phyloP scores from a whole-genome alignment of 2,329 filamentous ascomycete species.

The Fusarium sp. region DNA sequence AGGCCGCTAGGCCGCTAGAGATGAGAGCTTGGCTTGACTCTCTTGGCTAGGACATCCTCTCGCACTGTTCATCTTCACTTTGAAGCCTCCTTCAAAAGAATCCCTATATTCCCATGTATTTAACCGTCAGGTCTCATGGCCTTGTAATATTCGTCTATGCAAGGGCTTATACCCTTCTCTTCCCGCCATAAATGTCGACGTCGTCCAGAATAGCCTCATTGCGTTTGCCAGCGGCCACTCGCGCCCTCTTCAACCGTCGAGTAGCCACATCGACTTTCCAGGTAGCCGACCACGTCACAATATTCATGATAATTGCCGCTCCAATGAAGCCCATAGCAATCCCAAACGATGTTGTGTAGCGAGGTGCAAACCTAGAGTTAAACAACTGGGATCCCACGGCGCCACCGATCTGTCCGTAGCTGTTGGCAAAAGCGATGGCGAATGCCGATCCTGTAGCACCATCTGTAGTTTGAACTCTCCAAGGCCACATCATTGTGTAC shows the following conservation, averaged over 20 bases:
- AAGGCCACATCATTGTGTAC: conserved; percentile 57
- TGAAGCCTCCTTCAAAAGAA: background rate
- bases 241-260: background rate
- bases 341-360: background rate
- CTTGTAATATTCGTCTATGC: background rate
- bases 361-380: background rate
- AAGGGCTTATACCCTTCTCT: background rate
- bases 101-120: background rate
- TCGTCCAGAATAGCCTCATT: background rate
- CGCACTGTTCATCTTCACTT: background rate
- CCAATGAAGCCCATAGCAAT: background rate
- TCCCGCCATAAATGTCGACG: background rate
- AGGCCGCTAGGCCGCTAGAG: background rate
- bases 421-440: conserved; percentile 25
- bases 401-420: conserved; percentile 28
- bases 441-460: conserved; percentile 27
- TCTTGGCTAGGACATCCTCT: background rate
- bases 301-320: background rate
- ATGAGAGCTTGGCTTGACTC: background rate
- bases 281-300: background rate
- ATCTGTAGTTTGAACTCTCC: conserved; percentile 27
- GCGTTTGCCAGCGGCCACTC: background rate
- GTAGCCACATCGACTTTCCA: background rate
- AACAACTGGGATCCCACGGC: conserved; percentile 26
- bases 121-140: background rate